These are phyloP conservation scores for Chrysoporthe cubensis DNA, from an alignment of 2,329 filamentous ascomycete species.

Conservation along the genomic window DNA sequence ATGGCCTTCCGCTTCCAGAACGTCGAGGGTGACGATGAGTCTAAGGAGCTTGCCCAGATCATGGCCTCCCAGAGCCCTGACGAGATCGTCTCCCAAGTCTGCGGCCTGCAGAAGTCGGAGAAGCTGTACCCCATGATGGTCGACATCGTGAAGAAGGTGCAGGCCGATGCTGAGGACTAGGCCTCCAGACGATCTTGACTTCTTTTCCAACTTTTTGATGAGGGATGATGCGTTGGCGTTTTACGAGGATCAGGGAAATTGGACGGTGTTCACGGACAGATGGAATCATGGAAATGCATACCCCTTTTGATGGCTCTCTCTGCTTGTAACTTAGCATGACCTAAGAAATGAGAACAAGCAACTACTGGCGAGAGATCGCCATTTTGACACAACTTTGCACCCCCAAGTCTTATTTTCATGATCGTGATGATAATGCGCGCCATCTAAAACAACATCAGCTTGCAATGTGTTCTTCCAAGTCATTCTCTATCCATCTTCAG, in stretches of 20 bases:
- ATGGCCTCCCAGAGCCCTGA: slow-evolving; percentile 69
- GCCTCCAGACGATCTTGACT: slow-evolving; percentile 1
- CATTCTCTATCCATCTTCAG: background rate
- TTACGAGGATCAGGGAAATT: slow-evolving; percentile 12
- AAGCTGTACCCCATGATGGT: slow-evolving; percentile 78
- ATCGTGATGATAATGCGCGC: background rate
- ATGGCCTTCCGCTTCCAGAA: slow-evolving; percentile 96
- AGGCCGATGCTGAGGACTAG: slow-evolving; percentile 55
- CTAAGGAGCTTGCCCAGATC: slow-evolving; percentile 80
- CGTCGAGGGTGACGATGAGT: slow-evolving; percentile 90
- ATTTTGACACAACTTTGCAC: slow-evolving; percentile 7
- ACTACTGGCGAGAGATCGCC: slow-evolving; percentile 11
- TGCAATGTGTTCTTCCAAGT: background rate
- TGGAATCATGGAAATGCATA: slow-evolving; percentile 28
- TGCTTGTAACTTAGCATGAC: slow-evolving; percentile 11
- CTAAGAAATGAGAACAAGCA: background rate
- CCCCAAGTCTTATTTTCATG: background rate
- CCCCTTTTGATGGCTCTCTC: slow-evolving; percentile 21
- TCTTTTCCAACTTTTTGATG: slow-evolving; percentile 19
- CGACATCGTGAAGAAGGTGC: slow-evolving; percentile 81
- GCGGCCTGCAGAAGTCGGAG: slow-evolving; percentile 76
- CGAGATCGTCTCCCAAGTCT: slow-evolving; percentile 79
- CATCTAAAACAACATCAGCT: no score
- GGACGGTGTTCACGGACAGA: slow-evolving; percentile 25
- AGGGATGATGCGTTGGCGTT: slow-evolving; percentile 23